These are phyloP conservation scores for Zygosaccharomyces sapae DNA, from an alignment of 1,139 yeast genomes.

Conservation along the genomic window DNA sequence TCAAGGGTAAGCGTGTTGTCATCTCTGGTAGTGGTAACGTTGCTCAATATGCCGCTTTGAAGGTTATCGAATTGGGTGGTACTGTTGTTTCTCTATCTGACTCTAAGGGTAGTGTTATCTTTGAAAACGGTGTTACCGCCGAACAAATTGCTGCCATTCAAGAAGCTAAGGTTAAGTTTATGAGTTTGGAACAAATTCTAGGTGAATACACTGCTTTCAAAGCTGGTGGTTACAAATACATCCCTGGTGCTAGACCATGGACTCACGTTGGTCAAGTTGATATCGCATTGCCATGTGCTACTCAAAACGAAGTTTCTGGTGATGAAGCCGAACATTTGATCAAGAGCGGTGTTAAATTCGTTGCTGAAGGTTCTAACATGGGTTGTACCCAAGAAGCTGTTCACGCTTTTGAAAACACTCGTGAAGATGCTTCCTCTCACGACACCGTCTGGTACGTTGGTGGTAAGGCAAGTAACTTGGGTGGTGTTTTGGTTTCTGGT, in stretches of 20 bases:
- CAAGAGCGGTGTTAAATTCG: conserved; percentile 84
- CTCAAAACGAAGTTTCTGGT: conserved; percentile 96
- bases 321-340: conserved; percentile 94
- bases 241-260: conserved; percentile 97
- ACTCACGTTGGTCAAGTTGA: conserved; percentile 84
- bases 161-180: conserved; percentile 76
- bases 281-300: conserved; percentile 96
- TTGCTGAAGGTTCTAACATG: conserved; percentile 99
- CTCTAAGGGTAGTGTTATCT: conserved; percentile 83
- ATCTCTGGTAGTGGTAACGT: conserved; percentile 98
- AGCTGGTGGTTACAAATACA: conserved; percentile 61
- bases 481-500: conserved; percentile 99
- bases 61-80: conserved; percentile 96
- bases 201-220: conserved; percentile 59
- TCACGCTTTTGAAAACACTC: conserved; percentile 84
- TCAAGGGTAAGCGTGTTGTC: conserved; percentile 90
- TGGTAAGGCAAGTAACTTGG: conserved; percentile 99
- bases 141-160: conserved; percentile 76
- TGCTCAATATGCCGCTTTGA: conserved; percentile 97
- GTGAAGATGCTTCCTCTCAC: conserved; percentile 48
- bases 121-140: conserved; percentile 73
- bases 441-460: conserved; percentile 93
- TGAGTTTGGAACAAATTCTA: conserved; percentile 67
- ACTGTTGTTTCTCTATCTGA: conserved; percentile 90
- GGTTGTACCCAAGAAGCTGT: conserved; percentile 98